Percentiles rank a stretch among this genome's conserved stretches.
Evolutionary conservation across 2,329 filamentous ascomycete genomes (phyloP).

Genomic region (Neopestalotiopsis sp.): DNA sequence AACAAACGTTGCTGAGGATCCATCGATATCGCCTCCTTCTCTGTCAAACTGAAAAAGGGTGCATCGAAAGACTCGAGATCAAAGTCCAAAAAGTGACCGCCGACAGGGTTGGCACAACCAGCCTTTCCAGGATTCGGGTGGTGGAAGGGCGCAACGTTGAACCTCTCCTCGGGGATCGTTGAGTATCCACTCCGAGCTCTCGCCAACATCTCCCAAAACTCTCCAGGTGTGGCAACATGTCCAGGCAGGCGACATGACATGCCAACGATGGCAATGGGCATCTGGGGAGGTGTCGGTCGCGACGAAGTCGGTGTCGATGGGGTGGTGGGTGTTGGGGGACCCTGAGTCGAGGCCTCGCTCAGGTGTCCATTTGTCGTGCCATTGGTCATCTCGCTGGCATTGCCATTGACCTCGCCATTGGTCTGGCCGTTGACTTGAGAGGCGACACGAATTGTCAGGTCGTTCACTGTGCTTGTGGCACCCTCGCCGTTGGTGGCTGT

Average conservation of each 20-base stretch:
- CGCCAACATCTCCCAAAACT: slow-evolving; percentile 51
- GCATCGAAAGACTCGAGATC: slow-evolving; percentile 55
- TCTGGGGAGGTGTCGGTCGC: slow-evolving; percentile 31
- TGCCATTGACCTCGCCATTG: slow-evolving; percentile 24
- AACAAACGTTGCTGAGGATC: slow-evolving; percentile 60
- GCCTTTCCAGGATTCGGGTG: slow-evolving; percentile 40
- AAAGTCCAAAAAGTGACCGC: slow-evolving; percentile 45
- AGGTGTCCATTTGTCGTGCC: slow-evolving; percentile 20
- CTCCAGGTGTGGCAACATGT: slow-evolving; percentile 43
- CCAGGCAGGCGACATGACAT: slow-evolving; percentile 53
- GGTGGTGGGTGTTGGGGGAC: slow-evolving; percentile 10
- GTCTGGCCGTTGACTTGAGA: slow-evolving; percentile 33
- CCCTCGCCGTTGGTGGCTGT: slow-evolving; percentile 32
- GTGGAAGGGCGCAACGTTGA: slow-evolving; percentile 43
- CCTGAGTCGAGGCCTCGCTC: slow-evolving; percentile 22
- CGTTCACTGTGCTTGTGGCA: slow-evolving; percentile 27
- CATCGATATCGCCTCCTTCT: slow-evolving; percentile 55
- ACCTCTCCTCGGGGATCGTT: slow-evolving; percentile 42
- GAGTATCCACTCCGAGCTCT: slow-evolving; percentile 46
- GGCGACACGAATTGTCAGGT: slow-evolving; percentile 30
- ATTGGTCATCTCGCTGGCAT: slow-evolving; percentile 29
- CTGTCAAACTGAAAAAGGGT: slow-evolving; percentile 57
- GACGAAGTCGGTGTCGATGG: slow-evolving; percentile 21
- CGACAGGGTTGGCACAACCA: slow-evolving; percentile 41
- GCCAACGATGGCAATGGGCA: slow-evolving; percentile 52